phyloP scores from a whole-genome alignment of 1,284 basidiomycete genomes.

The Ganoderma resinaceum region DNA sequence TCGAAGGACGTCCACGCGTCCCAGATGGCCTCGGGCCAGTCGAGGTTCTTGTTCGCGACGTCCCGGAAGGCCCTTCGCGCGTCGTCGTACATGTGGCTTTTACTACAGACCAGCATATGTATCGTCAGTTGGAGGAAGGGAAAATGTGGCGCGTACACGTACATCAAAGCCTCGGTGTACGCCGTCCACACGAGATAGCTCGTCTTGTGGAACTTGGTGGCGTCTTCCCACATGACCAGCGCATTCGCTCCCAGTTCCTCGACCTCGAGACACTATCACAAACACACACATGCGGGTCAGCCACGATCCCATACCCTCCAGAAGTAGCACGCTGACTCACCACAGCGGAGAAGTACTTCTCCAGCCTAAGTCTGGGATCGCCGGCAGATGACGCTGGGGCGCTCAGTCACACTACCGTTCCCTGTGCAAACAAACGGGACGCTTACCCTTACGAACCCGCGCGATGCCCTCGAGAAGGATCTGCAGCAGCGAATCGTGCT shows the following conservation, averaged over 20 bases:
- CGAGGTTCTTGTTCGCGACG: conserved; percentile 73
- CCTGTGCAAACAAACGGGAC: neutral
- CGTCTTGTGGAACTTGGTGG: conserved; percentile 69
- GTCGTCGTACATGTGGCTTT: conserved; percentile 60
- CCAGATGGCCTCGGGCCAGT: conserved; percentile 94
- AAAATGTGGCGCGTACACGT: conserved; percentile 35
- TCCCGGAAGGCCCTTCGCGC: conserved; percentile 74
- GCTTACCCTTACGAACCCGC: conserved; percentile 61
- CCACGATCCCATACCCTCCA: conserved; percentile 4
- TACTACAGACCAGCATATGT: conserved; percentile 45
- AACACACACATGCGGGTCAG: too few species aligned
- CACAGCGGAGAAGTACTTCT: conserved; percentile 79
- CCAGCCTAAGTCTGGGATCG: conserved; percentile 72
- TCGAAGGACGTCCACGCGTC: conserved; percentile 91
- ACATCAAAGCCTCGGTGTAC: conserved; percentile 76
- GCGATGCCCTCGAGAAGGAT: conserved; percentile 67
- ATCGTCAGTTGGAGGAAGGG: neutral
- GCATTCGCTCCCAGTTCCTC: conserved; percentile 59
- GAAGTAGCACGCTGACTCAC: conserved; percentile 54
- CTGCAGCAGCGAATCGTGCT: conserved; percentile 57
- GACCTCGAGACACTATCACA: conserved; percentile 54
- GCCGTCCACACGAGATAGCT: conserved; percentile 75
- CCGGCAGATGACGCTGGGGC: conserved; percentile 49
- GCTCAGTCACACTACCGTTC: conserved; percentile 15
- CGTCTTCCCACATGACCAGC: conserved; percentile 65